Evolutionary conservation across 257 asterid species (phyloP).

Genomic region (Scutellaria baicalensis): DNA sequence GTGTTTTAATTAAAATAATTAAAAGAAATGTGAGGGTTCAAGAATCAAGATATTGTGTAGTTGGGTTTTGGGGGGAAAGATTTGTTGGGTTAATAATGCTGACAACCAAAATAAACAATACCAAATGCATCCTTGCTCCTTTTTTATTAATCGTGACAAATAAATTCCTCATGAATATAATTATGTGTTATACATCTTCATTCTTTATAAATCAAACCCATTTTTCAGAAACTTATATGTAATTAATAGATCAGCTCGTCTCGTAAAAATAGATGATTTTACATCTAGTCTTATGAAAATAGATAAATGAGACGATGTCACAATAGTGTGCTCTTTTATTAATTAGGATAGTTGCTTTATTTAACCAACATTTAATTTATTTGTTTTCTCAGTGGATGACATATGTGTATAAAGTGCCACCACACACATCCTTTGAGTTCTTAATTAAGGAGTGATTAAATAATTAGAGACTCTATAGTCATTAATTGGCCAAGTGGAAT

Average conservation of each 20-base stretch:
- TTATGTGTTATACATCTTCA: too few relatives aligned
- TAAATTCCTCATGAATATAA: too few relatives aligned
- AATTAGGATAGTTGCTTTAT: not conserved
- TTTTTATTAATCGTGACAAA: conserved; percentile 3
- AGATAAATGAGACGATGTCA: too few relatives aligned
- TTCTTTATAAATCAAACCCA: too few relatives aligned
- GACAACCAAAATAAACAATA: conserved; percentile 4
- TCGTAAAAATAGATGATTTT: too few relatives aligned
- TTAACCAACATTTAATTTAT: not conserved
- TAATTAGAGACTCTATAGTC: not conserved
- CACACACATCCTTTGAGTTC: not conserved
- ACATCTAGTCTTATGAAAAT: too few relatives aligned
- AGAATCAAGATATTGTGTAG: conserved; percentile 14
- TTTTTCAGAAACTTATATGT: too few relatives aligned
- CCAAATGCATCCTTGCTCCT: not conserved
- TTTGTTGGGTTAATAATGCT: conserved; percentile 15
- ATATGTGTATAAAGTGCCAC: conserved; percentile 11
- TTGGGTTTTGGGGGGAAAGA: conserved; percentile 16
- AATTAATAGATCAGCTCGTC: too few relatives aligned
- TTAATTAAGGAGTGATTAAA: not conserved
- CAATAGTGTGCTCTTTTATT: not conserved
- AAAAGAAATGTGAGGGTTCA: not conserved
- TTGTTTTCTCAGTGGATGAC: not conserved
- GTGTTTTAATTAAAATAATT: not conserved
- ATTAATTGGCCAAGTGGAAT: conserved; percentile 18